These are phyloP conservation scores for Podila horticola DNA, from an alignment of 192 early-diverging fungal genomes.

Conservation along the genomic window DNA sequence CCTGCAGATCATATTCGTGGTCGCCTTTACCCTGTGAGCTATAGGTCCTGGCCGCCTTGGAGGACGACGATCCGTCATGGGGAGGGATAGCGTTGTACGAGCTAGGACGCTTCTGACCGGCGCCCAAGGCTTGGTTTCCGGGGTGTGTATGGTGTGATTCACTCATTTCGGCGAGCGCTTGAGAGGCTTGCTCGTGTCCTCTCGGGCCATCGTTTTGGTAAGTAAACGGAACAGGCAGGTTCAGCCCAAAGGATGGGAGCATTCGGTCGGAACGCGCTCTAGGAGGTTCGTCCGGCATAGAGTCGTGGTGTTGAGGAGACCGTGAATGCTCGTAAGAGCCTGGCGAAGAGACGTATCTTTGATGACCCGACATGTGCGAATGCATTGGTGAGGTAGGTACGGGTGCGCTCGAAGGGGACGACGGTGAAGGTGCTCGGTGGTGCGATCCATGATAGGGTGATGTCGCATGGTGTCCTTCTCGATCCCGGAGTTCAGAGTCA, in stretches of 20 bases:
- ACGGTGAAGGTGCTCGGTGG: slow-evolving; percentile 23
- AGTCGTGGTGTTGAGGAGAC: slow-evolving; percentile 31
- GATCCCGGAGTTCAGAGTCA: slow-evolving; percentile 21
- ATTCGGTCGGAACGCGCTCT: slow-evolving; percentile 30
- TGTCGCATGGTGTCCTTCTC: slow-evolving; percentile 6
- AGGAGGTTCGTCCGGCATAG: slow-evolving; percentile 22
- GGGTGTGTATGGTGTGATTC: slow-evolving; percentile 11
- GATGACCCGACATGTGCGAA: slow-evolving; percentile 16
- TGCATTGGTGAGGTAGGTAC: slow-evolving; percentile 17
- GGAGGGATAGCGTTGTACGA: slow-evolving; percentile 23
- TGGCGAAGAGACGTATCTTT: slow-evolving; percentile 31
- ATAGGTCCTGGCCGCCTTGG: slow-evolving; percentile 33
- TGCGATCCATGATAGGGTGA: slow-evolving; percentile 20
- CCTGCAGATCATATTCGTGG: slow-evolving; percentile 39
- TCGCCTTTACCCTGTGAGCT: slow-evolving; percentile 15
- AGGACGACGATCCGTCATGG: slow-evolving; percentile 23
- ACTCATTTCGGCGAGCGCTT: not conserved
- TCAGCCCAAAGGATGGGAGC: slow-evolving; percentile 46
- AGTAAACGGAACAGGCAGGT: slow-evolving; percentile 32
- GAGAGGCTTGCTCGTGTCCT: slow-evolving; percentile 10
- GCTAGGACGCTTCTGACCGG: slow-evolving; percentile 34
- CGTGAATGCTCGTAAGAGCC: slow-evolving; percentile 30
- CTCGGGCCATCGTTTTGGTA: slow-evolving; percentile 11
- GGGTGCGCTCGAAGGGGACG: slow-evolving; percentile 20
- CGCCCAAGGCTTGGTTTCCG: slow-evolving; percentile 1